Conservation (phyloP, 225 moss, liverwort and hornwort species). For the Pseudisothecium myosuroides region DNA sequence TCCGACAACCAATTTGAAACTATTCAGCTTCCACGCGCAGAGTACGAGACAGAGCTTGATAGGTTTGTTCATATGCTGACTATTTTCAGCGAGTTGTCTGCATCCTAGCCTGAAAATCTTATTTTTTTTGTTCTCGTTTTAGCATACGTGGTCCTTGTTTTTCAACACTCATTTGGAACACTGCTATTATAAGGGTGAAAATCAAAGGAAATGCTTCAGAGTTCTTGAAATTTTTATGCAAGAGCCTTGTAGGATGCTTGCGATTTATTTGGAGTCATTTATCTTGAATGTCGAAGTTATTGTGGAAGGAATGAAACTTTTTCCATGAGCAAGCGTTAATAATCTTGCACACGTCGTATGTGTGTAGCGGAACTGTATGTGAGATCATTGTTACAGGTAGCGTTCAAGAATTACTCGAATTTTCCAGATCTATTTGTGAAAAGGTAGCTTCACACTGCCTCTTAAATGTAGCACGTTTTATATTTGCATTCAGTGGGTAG, state of each 20-base stretch:
- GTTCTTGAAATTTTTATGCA: not conserved
- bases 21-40: slow-evolving; percentile 19
- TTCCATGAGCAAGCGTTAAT: not conserved
- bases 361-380: slow-evolving; percentile 23
- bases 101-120: not conserved
- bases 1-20: slow-evolving; percentile 15
- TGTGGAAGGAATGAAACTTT: not conserved
- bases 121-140: not conserved
- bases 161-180: not conserved
- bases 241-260: not conserved
- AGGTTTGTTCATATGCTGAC: slow-evolving; percentile 8
- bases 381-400: slow-evolving; percentile 28
- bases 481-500: not conserved
- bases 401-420: slow-evolving; percentile 19
- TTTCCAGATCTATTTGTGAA: slow-evolving; percentile 32
- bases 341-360: not conserved
- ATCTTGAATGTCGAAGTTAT: not conserved
- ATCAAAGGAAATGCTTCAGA: not conserved
- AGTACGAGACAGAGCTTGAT: slow-evolving; percentile 15
- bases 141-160: not conserved
- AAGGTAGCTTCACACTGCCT: slow-evolving; percentile 16
- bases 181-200: not conserved
- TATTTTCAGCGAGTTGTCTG: not conserved
- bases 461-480: not conserved
- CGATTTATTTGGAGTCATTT: not conserved